A percentile compares a stretch with the other conserved stretches of the same genome.
Evolutionary conservation across 345 rosid genomes (phyloP).

Genomic region (Eucalyptus pauciflora): DNA sequence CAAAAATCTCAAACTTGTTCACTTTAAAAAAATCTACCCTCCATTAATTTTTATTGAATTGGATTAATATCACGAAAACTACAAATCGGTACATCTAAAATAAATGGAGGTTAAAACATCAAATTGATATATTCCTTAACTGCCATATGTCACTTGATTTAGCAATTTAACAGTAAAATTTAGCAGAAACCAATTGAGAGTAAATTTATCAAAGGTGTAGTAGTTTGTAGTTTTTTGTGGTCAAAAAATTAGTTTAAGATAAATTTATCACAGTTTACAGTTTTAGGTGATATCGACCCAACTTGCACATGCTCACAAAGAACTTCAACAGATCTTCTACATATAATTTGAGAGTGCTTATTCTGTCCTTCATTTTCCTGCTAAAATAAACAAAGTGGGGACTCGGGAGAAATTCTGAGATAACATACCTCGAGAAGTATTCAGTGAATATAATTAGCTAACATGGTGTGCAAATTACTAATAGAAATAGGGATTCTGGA

Average conservation of each 20-base stretch:
- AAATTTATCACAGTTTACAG: accelerated
- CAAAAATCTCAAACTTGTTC: neutral
- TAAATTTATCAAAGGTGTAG: too few relatives aligned
- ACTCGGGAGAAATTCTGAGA: neutral
- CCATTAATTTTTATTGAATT: too few relatives aligned
- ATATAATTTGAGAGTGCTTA: neutral
- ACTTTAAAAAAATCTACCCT: neutral
- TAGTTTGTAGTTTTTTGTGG: accelerated
- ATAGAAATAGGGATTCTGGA: neutral
- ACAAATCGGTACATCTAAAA: neutral
- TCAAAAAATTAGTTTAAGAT: too few relatives aligned
- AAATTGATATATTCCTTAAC: too few relatives aligned
- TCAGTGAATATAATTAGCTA: neutral
- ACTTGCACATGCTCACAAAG: neutral
- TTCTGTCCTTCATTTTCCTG: neutral
- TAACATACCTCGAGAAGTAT: neutral
- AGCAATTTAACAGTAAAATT: too few relatives aligned
- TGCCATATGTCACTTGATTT: too few relatives aligned
- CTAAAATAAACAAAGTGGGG: neutral
- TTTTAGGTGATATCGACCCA: neutral
- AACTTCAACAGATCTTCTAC: neutral
- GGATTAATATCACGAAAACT: too few relatives aligned
- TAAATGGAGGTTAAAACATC: neutral
- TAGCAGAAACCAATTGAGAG: accelerated
- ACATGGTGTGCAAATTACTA: neutral